Percentiles rank a stretch among this genome's conserved stretches.
These are phyloP conservation scores for Podospora australis DNA, from an alignment of 495 filamentous ascomycete species.

Conservation along the genomic window DNA sequence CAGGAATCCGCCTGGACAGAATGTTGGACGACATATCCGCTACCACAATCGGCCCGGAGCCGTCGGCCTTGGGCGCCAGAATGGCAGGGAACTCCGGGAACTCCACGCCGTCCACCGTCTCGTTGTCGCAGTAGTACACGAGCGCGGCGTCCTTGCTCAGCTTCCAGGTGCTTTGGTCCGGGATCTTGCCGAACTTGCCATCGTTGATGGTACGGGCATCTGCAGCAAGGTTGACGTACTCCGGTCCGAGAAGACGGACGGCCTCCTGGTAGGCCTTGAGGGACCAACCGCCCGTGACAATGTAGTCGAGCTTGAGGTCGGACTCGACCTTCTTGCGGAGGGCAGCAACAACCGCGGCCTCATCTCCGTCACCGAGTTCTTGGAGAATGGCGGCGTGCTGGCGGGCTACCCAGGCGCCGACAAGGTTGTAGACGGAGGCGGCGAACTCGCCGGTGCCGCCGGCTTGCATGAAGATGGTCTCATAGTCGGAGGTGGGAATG, in stretches of 20 bases:
- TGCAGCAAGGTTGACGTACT: constrained; percentile 71
- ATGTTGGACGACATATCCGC: constrained; percentile 88
- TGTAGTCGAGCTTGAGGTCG: constrained; percentile 75
- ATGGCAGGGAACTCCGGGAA: constrained; percentile 68
- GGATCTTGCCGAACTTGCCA: constrained; percentile 86
- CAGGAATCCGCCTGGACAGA: constrained; percentile 54
- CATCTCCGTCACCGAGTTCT: constrained; percentile 31
- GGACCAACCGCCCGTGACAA: constrained; percentile 91
- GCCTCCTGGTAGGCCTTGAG: constrained; percentile 89
- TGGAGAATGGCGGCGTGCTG: constrained; percentile 38
- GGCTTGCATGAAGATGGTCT: constrained; percentile 73
- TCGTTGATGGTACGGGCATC: constrained; percentile 63
- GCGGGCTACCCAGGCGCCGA: constrained; percentile 71
- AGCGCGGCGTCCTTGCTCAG: constrained; percentile 68
- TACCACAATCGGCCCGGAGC: constrained; percentile 59
- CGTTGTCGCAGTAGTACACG: constrained; percentile 90
- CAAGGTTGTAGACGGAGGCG: constrained; percentile 73
- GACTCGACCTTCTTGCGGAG: constrained; percentile 55
- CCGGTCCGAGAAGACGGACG: constrained; percentile 61
- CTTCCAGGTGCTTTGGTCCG: constrained; percentile 68
- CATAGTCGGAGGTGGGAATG: constrained; percentile 63
- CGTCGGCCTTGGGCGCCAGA: constrained; percentile 50
- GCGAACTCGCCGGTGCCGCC: constrained; percentile 81
- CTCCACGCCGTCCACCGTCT: constrained; percentile 94
- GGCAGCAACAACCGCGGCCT: constrained; percentile 46